Percentiles rank a stretch among this genome's conserved stretches.
These are phyloP conservation scores for Globomyces sp. DNA, from an alignment of 371 early-diverging fungal genomes.

Conservation along the genomic window DNA sequence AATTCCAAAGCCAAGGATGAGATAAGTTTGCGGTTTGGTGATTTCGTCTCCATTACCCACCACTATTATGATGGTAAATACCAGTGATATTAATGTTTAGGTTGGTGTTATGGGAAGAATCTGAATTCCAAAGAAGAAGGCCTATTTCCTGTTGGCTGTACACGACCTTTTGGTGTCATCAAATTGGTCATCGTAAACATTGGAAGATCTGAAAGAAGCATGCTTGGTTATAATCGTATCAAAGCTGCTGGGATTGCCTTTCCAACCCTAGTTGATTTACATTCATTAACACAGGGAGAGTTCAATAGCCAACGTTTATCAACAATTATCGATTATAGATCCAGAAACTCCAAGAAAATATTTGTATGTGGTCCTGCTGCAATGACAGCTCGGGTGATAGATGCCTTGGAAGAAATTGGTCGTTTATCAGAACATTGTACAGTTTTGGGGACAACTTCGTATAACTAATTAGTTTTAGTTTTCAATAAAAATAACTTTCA, in stretches of 20 bases:
- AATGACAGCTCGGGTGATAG: background rate
- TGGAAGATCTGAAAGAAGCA: background rate
- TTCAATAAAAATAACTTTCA: too few species aligned
- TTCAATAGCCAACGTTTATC: too few species aligned
- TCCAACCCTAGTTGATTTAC: background rate
- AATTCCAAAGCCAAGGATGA: background rate
- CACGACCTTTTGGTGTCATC: background rate
- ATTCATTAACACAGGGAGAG: too few species aligned
- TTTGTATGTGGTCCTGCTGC: background rate
- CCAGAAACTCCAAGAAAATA: too few species aligned
- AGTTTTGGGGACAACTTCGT: too few species aligned
- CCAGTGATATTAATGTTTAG: background rate
- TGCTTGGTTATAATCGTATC: background rate
- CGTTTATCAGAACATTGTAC: too few species aligned
- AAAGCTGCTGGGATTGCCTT: background rate
- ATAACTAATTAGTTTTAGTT: too few species aligned
- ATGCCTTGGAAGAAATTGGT: too few species aligned
- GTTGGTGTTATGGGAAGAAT: slow-evolving; percentile 3
- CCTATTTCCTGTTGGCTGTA: background rate
- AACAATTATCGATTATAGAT: too few species aligned
- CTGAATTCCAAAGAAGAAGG: background rate
- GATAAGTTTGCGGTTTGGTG: background rate
- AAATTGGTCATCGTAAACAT: background rate
- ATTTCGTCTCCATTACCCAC: background rate
- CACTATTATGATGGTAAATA: slow-evolving; percentile 3